phyloP scores from a whole-genome alignment of 176 grass and related monocot genomes.

The Chloris gayana region DNA sequence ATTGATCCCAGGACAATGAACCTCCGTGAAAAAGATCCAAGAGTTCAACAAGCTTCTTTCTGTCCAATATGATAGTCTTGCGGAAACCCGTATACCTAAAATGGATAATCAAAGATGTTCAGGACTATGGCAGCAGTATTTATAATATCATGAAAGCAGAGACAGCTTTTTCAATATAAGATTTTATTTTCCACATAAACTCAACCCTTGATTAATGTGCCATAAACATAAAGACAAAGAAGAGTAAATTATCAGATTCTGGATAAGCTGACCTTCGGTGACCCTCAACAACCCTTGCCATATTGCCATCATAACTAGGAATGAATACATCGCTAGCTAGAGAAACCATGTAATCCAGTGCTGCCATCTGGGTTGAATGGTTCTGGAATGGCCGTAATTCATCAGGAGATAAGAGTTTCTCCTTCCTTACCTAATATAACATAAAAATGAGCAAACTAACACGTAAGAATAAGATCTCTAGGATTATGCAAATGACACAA shows the following conservation, averaged over 20 bases:
- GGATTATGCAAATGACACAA: conserved; percentile 7
- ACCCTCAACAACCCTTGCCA: conserved; percentile 97
- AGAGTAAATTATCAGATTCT: not conserved
- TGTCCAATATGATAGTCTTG: conserved; percentile 78
- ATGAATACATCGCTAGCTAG: conserved; percentile 84
- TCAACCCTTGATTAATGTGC: not conserved
- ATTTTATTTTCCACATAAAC: not conserved
- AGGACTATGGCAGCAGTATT: not conserved
- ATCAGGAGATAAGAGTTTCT: conserved; percentile 75
- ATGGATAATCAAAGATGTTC: not conserved
- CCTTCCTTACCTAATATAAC: conserved; percentile 78
- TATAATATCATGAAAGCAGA: not conserved
- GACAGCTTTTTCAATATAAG: not conserved
- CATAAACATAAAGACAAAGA: not conserved
- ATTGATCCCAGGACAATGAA: conserved; percentile 67
- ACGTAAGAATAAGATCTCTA: conserved; percentile 10
- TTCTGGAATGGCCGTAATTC: conserved; percentile 85
- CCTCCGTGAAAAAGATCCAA: conserved; percentile 77
- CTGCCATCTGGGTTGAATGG: conserved; percentile 97
- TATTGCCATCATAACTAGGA: conserved; percentile 96
- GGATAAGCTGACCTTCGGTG: conserved; percentile 68
- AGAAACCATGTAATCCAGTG: conserved; percentile 94
- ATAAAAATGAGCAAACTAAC: conserved; percentile 25
- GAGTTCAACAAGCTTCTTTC: conserved; percentile 78
- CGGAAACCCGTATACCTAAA: conserved; percentile 69